These are phyloP conservation scores for Marasmius tenuissimus DNA, from an alignment of 1,284 basidiomycete genomes.

Conservation along the genomic window DNA sequence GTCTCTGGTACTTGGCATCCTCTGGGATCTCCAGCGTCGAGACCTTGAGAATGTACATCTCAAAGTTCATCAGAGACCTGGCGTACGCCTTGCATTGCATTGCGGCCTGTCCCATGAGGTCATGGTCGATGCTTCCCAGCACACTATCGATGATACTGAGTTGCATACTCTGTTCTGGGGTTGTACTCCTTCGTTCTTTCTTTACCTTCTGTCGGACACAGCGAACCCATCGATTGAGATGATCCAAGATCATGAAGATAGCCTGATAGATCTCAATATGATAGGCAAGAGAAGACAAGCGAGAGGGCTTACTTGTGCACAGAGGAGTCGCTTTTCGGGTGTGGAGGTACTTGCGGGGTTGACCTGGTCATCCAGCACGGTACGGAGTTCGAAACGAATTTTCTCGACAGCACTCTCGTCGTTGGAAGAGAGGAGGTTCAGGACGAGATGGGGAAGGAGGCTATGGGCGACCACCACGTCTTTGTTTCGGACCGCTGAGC, in stretches of 20 bases:
- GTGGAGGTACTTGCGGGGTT: slow-evolving; percentile 55
- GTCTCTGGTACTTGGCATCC: slow-evolving; percentile 44
- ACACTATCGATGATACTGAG: slow-evolving; percentile 76
- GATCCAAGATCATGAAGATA: slow-evolving; percentile 93
- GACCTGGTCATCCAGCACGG: slow-evolving; percentile 89
- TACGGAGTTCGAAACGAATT: slow-evolving; percentile 78
- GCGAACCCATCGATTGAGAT: slow-evolving; percentile 90
- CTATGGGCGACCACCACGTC: slow-evolving; percentile 92
- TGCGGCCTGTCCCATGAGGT: slow-evolving; percentile 91
- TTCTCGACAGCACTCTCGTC: slow-evolving; percentile 57
- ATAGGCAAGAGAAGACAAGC: background rate
- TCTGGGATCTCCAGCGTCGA: slow-evolving; percentile 41
- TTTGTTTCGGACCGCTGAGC: slow-evolving; percentile 79
- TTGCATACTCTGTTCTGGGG: slow-evolving; percentile 50
- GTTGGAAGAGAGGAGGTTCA: slow-evolving; percentile 85
- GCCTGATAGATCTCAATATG: slow-evolving; percentile 49
- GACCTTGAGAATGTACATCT: slow-evolving; percentile 65
- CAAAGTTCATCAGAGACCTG: slow-evolving; percentile 93
- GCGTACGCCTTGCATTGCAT: slow-evolving; percentile 94
- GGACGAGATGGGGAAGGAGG: slow-evolving; percentile 89
- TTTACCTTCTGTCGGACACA: slow-evolving; percentile 61
- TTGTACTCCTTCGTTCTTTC: slow-evolving; percentile 39
- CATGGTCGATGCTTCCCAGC: slow-evolving; percentile 82
- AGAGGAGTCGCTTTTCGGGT: slow-evolving; percentile 79
- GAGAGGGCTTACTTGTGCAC: slow-evolving; percentile 74